These are phyloP conservation scores for Cercospora sp. DNA, from an alignment of 2,329 filamentous ascomycete genomes.

Conservation along the genomic window DNA sequence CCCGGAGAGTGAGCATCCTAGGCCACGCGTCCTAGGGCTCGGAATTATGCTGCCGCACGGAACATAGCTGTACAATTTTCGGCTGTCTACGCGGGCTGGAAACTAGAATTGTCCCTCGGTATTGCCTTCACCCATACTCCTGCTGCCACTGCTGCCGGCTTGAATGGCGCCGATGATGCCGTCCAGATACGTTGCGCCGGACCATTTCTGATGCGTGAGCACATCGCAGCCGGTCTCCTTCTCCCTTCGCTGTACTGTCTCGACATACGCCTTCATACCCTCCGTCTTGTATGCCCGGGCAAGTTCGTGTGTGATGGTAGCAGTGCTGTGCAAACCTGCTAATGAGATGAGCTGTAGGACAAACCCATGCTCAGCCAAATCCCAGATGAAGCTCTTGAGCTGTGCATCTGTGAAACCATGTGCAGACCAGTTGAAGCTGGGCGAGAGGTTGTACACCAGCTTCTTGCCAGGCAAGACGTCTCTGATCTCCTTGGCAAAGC, in stretches of 20 bases:
- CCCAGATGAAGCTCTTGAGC: slow-evolving; percentile 92
- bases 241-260: slow-evolving; percentile 83
- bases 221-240: slow-evolving; percentile 90
- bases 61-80: slow-evolving; percentile 1
- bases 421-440: slow-evolving; percentile 98
- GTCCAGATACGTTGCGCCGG: slow-evolving; percentile 74
- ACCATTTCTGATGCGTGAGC: slow-evolving; percentile 92
- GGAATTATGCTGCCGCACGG: not conserved
- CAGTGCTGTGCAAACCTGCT: slow-evolving; percentile 64
- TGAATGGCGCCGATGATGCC: slow-evolving; percentile 87
- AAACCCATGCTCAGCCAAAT: slow-evolving; percentile 83
- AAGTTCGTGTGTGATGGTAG: slow-evolving; percentile 70
- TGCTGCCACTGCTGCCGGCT: slow-evolving; percentile 83
- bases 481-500: slow-evolving; percentile 76
- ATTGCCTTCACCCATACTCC: slow-evolving; percentile 93
- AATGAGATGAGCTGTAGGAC: slow-evolving; percentile 65
- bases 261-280: slow-evolving; percentile 97
- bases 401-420: slow-evolving; percentile 85
- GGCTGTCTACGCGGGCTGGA: not conserved
- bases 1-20: not conserved
- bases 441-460: slow-evolving; percentile 93
- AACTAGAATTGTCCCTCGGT: slow-evolving; percentile 64
- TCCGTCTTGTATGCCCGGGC: slow-evolving; percentile 81
- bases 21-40: not conserved
- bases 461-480: slow-evolving; percentile 73